Conservation (phyloP, 805 yeast species). For the Myxozyma geophila region DNA sequence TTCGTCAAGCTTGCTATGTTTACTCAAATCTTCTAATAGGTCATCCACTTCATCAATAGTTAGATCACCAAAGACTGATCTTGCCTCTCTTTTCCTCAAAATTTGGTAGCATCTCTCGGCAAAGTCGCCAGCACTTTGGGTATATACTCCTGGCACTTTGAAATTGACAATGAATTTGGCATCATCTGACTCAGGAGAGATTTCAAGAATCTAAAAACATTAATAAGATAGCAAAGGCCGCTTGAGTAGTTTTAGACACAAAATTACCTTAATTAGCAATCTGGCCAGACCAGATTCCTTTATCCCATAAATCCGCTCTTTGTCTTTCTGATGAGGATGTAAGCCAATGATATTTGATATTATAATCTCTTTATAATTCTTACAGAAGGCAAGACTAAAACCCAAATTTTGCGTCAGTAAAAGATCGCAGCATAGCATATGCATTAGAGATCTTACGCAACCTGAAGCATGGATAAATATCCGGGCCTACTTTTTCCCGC, state of each 20-base stretch:
- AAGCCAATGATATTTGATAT: not conserved
- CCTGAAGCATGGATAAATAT: slow-evolving; percentile 69
- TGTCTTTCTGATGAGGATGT: slow-evolving; percentile 49
- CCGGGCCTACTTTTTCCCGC: slow-evolving; percentile 59
- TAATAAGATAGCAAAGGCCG: not conserved
- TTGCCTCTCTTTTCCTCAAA: slow-evolving; percentile 55
- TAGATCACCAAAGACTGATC: slow-evolving; percentile 46
- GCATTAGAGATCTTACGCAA: slow-evolving; percentile 45
- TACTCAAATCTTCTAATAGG: slow-evolving; percentile 53
- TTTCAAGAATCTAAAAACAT: slow-evolving; percentile 52
- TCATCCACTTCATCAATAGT: slow-evolving; percentile 57
- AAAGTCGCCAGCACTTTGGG: slow-evolving; percentile 52
- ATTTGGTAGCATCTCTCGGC: slow-evolving; percentile 56
- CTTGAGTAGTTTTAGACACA: not conserved
- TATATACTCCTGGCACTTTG: slow-evolving; percentile 48
- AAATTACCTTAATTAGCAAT: slow-evolving; percentile 46
- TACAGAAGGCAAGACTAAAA: slow-evolving; percentile 37
- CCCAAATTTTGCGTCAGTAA: not conserved
- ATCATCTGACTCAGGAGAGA: slow-evolving; percentile 66
- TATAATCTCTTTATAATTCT: not conserved
- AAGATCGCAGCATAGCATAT: not conserved
- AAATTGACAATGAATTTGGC: slow-evolving; percentile 55
- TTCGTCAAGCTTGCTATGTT: slow-evolving; percentile 41
- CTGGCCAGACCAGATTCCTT: slow-evolving; percentile 66
- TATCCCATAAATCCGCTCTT: slow-evolving; percentile 59